Evolutionary conservation across 2,329 filamentous ascomycete species (phyloP).

Genomic region (Diaporthe ampelina): DNA sequence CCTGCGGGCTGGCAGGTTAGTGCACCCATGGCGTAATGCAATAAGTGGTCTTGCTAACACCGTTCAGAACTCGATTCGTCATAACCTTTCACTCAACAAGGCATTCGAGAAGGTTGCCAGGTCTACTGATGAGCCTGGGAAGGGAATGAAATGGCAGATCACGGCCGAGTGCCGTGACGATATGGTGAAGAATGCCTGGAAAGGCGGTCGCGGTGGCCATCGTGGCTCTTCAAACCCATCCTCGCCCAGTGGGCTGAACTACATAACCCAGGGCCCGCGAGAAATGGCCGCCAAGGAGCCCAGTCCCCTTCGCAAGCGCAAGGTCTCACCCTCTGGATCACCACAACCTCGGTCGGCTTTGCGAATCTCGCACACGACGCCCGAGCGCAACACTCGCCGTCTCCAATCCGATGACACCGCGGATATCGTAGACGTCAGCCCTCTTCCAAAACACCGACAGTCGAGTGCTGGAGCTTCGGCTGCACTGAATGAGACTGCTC

Average conservation of each 20-base stretch:
- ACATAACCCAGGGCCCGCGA: constrained; percentile 70
- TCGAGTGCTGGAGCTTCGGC: constrained; percentile 59
- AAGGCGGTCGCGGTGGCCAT: constrained; percentile 73
- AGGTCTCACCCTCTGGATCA: constrained; percentile 68
- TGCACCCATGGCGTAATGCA: constrained; percentile 38
- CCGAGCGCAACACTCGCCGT: constrained; percentile 64
- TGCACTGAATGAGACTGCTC: constrained; percentile 63
- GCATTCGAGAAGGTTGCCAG: constrained; percentile 94
- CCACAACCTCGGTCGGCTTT: constrained; percentile 66
- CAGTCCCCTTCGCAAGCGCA: constrained; percentile 68
- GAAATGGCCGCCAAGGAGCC: constrained; percentile 68
- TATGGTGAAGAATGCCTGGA: constrained; percentile 81
- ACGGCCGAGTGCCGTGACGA: constrained; percentile 87
- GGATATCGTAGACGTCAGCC: constrained; percentile 70
- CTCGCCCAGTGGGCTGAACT: constrained; percentile 73
- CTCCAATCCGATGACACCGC: constrained; percentile 54
- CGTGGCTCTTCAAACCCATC: constrained; percentile 79
- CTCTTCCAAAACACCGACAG: constrained; percentile 70
- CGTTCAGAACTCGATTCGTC: constrained; percentile 89
- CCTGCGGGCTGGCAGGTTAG: constrained; percentile 89
- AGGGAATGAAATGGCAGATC: constrained; percentile 99
- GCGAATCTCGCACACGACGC: constrained; percentile 68
- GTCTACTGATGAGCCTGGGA: constrained; percentile 94
- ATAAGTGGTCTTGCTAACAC: constrained; percentile 12
- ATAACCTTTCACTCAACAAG: constrained; percentile 96